Evolutionary conservation across 495 filamentous ascomycete genomes (phyloP).

Genomic region (Tuber brumale): DNA sequence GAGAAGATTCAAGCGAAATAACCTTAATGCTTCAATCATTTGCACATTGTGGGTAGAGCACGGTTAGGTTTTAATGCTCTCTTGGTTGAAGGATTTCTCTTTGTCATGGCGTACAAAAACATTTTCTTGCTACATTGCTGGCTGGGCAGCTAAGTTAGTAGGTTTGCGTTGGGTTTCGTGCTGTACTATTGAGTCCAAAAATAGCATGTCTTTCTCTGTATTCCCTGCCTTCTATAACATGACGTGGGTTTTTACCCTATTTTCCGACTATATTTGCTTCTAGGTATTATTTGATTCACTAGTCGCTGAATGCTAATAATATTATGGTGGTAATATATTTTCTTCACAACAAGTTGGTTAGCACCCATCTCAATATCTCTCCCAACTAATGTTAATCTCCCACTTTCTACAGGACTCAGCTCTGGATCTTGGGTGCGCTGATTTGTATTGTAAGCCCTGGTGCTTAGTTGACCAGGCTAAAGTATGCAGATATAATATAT

Average conservation of each 20-base stretch:
- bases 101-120: conserved; percentile 1
- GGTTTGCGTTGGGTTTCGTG: conserved; percentile 1
- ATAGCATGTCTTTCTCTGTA: not conserved
- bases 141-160: not conserved
- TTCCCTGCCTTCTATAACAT: not conserved
- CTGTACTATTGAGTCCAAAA: not conserved
- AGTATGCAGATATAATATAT: not conserved
- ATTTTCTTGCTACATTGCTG: conserved; percentile 1
- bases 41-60: not conserved
- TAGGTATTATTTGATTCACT: not conserved
- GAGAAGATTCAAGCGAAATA: conserved; percentile 69
- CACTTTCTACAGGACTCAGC: not conserved
- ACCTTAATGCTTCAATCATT: conserved; percentile 3
- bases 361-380: not conserved
- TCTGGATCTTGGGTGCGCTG: not conserved
- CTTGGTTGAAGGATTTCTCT: not conserved
- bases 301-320: not conserved
- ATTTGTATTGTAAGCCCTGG: not conserved
- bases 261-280: not conserved
- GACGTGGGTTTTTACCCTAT: not conserved
- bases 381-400: not conserved
- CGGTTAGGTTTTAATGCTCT: not conserved
- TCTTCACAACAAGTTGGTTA: not conserved
- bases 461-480: not conserved
- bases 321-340: not conserved